Evolutionary conservation across 1,139 yeast species (phyloP).

Genomic region (Torulaspora globosa): DNA sequence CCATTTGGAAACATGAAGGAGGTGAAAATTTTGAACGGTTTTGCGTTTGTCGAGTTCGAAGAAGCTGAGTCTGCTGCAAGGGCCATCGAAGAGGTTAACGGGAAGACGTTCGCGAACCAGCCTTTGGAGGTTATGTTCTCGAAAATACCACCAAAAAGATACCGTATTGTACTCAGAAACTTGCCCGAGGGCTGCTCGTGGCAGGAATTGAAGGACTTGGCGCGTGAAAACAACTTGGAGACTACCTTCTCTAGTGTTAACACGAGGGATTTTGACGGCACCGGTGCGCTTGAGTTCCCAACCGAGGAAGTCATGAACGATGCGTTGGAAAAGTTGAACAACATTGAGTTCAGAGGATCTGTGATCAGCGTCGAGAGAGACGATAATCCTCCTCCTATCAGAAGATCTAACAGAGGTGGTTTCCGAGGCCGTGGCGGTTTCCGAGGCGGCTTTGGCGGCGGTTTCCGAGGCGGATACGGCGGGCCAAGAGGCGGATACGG

Average conservation of each 20-base stretch:
- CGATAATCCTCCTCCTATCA: conserved; percentile 69
- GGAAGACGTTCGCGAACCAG: conserved; percentile 56
- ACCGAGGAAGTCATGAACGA: conserved; percentile 68
- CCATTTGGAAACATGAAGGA: conserved; percentile 63
- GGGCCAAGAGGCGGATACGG: conserved; percentile 37
- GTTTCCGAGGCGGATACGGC: conserved; percentile 34
- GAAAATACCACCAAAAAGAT: conserved; percentile 64
- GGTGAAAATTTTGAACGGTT: conserved; percentile 68
- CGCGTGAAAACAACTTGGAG: conserved; percentile 61
- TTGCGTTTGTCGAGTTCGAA: conserved; percentile 71
- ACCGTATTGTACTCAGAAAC: conserved; percentile 62
- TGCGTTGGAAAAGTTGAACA: conserved; percentile 66
- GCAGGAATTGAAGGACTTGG: conserved; percentile 82
- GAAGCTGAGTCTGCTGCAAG: conserved; percentile 59
- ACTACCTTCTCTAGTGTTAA: conserved; percentile 72
- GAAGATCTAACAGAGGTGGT: conserved; percentile 46
- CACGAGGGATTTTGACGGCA: conserved; percentile 62
- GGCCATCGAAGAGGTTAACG: conserved; percentile 62
- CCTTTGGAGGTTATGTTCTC: conserved; percentile 66
- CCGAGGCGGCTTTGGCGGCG: conserved; percentile 40
- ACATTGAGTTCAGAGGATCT: conserved; percentile 66
- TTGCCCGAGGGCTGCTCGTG: conserved; percentile 75
- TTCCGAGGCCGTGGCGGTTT: conserved; percentile 47
- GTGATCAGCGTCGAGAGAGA: conserved; percentile 71
- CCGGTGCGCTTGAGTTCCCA: conserved; percentile 75